These are phyloP conservation scores for Ophiostoma sp. DNA, from an alignment of 2,329 filamentous ascomycete species.

Conservation along the genomic window DNA sequence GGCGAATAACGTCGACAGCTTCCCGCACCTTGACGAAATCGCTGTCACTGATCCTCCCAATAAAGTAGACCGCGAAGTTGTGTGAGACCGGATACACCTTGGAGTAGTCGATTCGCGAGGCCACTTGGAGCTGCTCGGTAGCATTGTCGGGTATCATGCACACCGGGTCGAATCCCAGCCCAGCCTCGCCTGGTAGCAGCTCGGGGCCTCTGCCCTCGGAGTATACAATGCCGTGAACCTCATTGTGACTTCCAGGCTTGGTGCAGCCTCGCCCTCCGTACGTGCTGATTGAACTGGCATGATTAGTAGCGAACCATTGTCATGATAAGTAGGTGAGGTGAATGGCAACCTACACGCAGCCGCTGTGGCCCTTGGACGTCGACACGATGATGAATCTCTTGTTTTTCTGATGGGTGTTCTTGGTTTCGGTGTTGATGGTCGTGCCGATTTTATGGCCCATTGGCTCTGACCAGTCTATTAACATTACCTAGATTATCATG, in stretches of 20 bases:
- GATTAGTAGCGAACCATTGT: conserved; percentile 28
- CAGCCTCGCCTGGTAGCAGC: conserved; percentile 29
- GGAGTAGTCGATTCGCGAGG: conserved; percentile 54
- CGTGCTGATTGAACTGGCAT: conserved; percentile 46
- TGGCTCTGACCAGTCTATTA: not conserved
- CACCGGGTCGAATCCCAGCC: conserved; percentile 47
- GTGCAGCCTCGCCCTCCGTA: conserved; percentile 49
- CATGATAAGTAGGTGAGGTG: not conserved
- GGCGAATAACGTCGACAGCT: not conserved
- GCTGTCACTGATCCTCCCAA: conserved; percentile 36
- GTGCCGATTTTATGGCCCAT: not conserved
- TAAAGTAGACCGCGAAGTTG: conserved; percentile 53
- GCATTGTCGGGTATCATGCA: conserved; percentile 39
- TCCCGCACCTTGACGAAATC: not conserved
- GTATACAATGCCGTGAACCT: conserved; percentile 50
- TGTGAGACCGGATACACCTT: conserved; percentile 53
- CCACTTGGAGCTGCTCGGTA: conserved; percentile 42
- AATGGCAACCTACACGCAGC: conserved; percentile 44
- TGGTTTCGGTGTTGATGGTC: not conserved
- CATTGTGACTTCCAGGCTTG: conserved; percentile 48
- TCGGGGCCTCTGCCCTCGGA: conserved; percentile 34
- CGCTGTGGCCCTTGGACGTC: conserved; percentile 48
- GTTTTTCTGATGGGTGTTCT: conserved; percentile 24
- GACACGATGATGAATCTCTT: conserved; percentile 49
- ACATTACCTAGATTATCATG: not conserved